These are phyloP conservation scores for Tolypocladium nubicola DNA, from an alignment of 2,329 filamentous ascomycete species.

Conservation along the genomic window DNA sequence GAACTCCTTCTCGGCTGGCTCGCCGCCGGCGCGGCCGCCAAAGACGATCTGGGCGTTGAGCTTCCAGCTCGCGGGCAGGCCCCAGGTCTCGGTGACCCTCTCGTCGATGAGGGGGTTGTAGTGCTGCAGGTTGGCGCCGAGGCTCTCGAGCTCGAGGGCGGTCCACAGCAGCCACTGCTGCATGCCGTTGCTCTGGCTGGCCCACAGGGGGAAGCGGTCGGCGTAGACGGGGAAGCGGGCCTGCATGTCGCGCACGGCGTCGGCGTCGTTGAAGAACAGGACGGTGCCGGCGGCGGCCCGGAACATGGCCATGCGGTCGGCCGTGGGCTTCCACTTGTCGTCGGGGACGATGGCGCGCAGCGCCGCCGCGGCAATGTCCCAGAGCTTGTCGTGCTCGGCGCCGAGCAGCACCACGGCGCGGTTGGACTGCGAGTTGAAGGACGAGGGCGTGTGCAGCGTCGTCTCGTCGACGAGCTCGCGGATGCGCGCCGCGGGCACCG, in stretches of 20 bases:
- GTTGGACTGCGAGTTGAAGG: constrained; percentile 84
- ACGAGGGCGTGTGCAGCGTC: constrained; percentile 60
- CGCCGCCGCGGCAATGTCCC: constrained; percentile 57
- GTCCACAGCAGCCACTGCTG: constrained; percentile 70
- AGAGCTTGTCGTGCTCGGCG: constrained; percentile 77
- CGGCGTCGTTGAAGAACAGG: constrained; percentile 78
- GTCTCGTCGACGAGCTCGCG: constrained; percentile 54
- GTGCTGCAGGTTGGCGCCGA: constrained; percentile 85
- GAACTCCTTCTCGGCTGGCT: constrained; percentile 53
- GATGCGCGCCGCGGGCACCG: constrained; percentile 41
- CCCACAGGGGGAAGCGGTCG: constrained; percentile 71
- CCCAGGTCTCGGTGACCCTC: constrained; percentile 59
- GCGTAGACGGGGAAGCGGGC: constrained; percentile 62
- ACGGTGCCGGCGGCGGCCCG: constrained; percentile 67
- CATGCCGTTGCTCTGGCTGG: constrained; percentile 69
- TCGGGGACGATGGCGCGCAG: constrained; percentile 47
- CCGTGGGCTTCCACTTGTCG: constrained; percentile 47
- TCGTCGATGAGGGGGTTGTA: constrained; percentile 81
- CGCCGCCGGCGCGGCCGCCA: constrained; percentile 48
- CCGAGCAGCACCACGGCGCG: constrained; percentile 70
- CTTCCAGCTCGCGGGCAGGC: constrained; percentile 60
- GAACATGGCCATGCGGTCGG: constrained; percentile 42
- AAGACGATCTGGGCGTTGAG: constrained; percentile 81
- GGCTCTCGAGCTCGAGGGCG: constrained; percentile 70
- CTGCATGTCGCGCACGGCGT: constrained; percentile 55